Evolutionary conservation across 176 grass and related monocot genomes (phyloP), one percentile per base, ranked within the genome.

Genomic region (Musa beccarii): DNA sequence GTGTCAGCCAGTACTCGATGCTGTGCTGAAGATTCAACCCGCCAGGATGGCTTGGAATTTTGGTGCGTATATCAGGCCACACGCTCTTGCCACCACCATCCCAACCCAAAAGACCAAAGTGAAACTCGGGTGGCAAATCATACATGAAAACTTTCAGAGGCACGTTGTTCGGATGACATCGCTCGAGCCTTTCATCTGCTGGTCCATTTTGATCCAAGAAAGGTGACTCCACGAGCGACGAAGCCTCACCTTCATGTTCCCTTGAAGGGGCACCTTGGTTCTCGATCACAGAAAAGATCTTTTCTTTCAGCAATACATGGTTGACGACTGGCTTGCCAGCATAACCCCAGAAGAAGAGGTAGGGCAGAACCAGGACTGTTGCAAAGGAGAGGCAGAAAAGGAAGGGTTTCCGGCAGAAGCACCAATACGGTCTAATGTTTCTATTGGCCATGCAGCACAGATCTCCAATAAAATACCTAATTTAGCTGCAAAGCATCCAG

Each of bases 1-100:
- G 83, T 17, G 94, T 89, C 15, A 98, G 88, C 95, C 95, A 93
- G 78, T 93, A 98, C 79, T 87, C 95, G 54, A 98, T 87, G 82
- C 88, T 93, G 79, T 98, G 95, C 70, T 93, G 95, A 66, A 91
- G 90, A 80, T 98, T 98, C 77, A 98, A 87, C 2, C 90, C 90
- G 0, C 90, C 94, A 2, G 94, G 94, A 82, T 93, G 91, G 23
- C 74, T 75, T 20, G 86, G 86, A 17, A 86, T 76, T 81, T 54
- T 79, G 63, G 4, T 9, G 0, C 19, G 34, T 11, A 87, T 72
- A 63, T 93, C 75, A 29, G 94, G 94, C 94, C 94, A 98, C 52
- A 98, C 78, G 34, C 49, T 80, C 64, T 82, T 71, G 21, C 20
- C 74, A 11, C 74, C 50, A 0, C 83, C 84, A 2, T 79, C 49